A percentile compares a stretch with the other conserved stretches of the same genome.
Evolutionary conservation across 2,329 filamentous ascomycete species (phyloP).

Genomic region (Metarhizium humberi): DNA sequence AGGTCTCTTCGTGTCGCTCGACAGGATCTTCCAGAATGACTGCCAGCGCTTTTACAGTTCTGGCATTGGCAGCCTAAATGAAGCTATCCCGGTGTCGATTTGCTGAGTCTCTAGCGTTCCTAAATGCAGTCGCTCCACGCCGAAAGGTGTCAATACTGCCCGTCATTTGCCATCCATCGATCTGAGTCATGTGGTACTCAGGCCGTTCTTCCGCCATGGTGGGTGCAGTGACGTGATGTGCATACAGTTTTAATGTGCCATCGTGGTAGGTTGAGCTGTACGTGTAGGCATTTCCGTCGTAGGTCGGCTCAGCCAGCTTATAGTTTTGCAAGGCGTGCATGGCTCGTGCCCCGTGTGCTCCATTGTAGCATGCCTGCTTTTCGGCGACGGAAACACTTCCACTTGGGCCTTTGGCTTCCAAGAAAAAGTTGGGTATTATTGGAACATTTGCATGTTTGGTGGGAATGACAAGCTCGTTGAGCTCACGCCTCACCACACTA

Average conservation of each 20-base stretch:
- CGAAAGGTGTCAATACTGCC: neutral
- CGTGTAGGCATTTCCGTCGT: slow-evolving; percentile 26
- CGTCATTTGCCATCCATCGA: slow-evolving; percentile 8
- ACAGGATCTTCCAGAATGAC: too few species aligned
- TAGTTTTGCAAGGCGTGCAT: slow-evolving; percentile 26
- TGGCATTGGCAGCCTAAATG: neutral
- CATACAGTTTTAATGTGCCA: slow-evolving; percentile 23
- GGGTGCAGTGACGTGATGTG: slow-evolving; percentile 17
- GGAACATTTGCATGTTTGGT: slow-evolving; percentile 20
- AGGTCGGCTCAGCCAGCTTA: slow-evolving; percentile 13
- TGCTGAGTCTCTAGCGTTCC: neutral
- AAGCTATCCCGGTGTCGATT: neutral
- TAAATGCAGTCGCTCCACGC: neutral
- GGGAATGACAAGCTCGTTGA: slow-evolving; percentile 20
- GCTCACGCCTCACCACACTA: slow-evolving; percentile 11
- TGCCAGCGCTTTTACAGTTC: neutral
- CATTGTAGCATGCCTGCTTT: slow-evolving; percentile 25
- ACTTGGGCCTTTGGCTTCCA: slow-evolving; percentile 26
- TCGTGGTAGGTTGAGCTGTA: slow-evolving; percentile 26
- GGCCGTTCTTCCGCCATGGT: slow-evolving; percentile 8
- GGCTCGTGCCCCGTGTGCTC: slow-evolving; percentile 23
- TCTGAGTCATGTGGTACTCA: slow-evolving; percentile 26
- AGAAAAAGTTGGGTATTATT: slow-evolving; percentile 28
- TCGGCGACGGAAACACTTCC: slow-evolving; percentile 15
- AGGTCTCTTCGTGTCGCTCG: neutral